Evolutionary conservation across 352 stramenopile genomes (phyloP).

Genomic region (Phytophthora pisi): DNA sequence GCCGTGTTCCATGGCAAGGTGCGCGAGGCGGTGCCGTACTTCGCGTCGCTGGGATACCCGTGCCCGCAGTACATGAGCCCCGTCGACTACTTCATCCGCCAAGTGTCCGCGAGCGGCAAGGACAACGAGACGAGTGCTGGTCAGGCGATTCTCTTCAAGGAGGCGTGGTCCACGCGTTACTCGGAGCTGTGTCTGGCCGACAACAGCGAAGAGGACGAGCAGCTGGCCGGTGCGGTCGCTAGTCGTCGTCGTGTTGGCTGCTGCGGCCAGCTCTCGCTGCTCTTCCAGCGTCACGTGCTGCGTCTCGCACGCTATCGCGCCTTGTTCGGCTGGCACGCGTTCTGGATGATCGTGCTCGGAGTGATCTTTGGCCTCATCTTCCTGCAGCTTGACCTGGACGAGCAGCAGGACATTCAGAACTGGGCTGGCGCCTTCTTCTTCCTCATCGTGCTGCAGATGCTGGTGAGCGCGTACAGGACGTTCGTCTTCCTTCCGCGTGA

Average conservation of each 20-base stretch:
- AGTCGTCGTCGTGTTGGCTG: constrained; percentile 24
- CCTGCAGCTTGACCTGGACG: constrained; percentile 43
- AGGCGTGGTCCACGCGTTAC: constrained; percentile 43
- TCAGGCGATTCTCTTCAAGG: constrained; percentile 43
- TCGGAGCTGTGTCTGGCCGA: constrained; percentile 25
- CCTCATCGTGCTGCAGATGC: constrained; percentile 45
- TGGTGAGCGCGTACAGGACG: constrained; percentile 31
- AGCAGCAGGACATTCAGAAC: constrained; percentile 51
- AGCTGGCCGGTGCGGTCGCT: background rate
- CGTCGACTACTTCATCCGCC: constrained; percentile 69
- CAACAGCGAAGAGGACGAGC: constrained; percentile 1
- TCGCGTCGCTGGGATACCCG: constrained; percentile 50
- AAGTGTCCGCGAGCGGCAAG: constrained; percentile 46
- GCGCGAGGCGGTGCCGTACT: constrained; percentile 57
- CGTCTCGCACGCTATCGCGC: constrained; percentile 43
- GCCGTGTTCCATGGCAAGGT: constrained; percentile 67
- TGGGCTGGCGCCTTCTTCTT: constrained; percentile 56
- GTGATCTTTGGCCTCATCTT: constrained; percentile 55
- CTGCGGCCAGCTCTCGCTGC: constrained; percentile 42
- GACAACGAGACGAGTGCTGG: constrained; percentile 32
- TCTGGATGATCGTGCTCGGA: constrained; percentile 46
- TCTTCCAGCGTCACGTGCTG: constrained; percentile 51
- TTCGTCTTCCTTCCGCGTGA: constrained; percentile 42
- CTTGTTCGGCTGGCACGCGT: constrained; percentile 44
- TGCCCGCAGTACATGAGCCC: constrained; percentile 69